phyloP scores from a whole-genome alignment of 352 stramenopile genomes.

The Globisporangium mamillatum region DNA sequence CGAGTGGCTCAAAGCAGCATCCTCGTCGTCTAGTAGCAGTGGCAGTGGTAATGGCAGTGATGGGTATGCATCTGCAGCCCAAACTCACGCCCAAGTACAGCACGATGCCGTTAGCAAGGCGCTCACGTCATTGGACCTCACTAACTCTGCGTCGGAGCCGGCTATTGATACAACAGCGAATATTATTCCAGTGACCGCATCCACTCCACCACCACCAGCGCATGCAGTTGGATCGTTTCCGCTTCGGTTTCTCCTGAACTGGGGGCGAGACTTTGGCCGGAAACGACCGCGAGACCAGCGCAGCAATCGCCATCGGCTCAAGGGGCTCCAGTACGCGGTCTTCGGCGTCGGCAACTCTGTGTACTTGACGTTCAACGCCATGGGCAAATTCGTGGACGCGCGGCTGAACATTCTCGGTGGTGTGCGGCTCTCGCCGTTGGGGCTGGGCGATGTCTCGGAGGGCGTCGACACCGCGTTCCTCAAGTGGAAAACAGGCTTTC shows the following conservation, averaged over 20 bases:
- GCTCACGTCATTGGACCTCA: not conserved
- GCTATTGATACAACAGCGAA: not conserved
- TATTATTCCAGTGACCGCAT: not conserved
- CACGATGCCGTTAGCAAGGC: not conserved
- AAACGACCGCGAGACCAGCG: not conserved
- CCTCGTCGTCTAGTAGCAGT: not conserved
- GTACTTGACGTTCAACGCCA: constrained; percentile 95
- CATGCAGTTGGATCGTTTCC: constrained; percentile 1
- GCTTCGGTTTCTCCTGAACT: constrained; percentile 10
- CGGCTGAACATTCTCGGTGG: constrained; percentile 81
- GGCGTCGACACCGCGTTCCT: constrained; percentile 62
- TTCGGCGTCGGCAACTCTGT: constrained; percentile 95
- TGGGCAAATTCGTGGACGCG: constrained; percentile 89
- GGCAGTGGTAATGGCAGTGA: too few relatives aligned
- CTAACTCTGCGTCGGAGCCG: not conserved
- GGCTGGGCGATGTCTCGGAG: constrained; percentile 91
- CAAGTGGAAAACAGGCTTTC: constrained; percentile 76
- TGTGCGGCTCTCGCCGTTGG: constrained; percentile 58
- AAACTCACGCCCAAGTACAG: not conserved
- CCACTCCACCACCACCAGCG: not conserved
- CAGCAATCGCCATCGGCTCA: constrained; percentile 15
- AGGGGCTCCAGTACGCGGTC: constrained; percentile 84
- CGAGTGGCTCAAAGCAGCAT: constrained; percentile 65
- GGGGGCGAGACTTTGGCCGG: constrained; percentile 2
- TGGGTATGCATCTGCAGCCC: not conserved